These are phyloP conservation scores for Diaporthe nobilis DNA, from an alignment of 2,329 filamentous ascomycete genomes.

Conservation along the genomic window DNA sequence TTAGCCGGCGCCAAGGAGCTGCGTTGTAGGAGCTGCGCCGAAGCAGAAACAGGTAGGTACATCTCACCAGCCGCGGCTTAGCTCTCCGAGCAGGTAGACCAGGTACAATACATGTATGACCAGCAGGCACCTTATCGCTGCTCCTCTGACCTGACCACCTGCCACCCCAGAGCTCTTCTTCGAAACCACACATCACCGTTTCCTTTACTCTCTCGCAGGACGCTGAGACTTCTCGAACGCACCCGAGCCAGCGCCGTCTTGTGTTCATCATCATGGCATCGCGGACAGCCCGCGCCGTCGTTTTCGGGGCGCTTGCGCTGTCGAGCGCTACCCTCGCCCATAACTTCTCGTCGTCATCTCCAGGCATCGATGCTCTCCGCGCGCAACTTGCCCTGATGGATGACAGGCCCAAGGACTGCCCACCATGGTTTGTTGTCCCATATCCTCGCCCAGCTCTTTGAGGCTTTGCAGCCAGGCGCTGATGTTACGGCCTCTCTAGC, in stretches of 20 bases:
- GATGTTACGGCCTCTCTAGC: constrained; percentile 61
- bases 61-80: constrained; percentile 27
- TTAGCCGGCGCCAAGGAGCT: constrained; percentile 22
- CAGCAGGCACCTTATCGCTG: constrained; percentile 29
- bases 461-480: constrained; percentile 42
- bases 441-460: constrained; percentile 40
- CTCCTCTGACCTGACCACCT: constrained; percentile 22
- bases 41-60: constrained; percentile 17
- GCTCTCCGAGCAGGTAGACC: not conserved
- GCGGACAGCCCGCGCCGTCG: constrained; percentile 54
- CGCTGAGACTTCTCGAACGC: constrained; percentile 14
- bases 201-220: constrained; percentile 6
- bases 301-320: constrained; percentile 58
- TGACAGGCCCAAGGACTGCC: constrained; percentile 82
- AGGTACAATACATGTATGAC: not conserved
- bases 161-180: not conserved
- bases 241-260: constrained; percentile 24
- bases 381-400: constrained; percentile 79
- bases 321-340: constrained; percentile 57
- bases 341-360: constrained; percentile 68
- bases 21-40: constrained; percentile 21
- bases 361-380: constrained; percentile 67
- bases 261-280: constrained; percentile 55
- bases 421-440: constrained; percentile 74
- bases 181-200: not conserved